Conservation (phyloP, 441 rosid species). For the Corymbia citriodora region DNA sequence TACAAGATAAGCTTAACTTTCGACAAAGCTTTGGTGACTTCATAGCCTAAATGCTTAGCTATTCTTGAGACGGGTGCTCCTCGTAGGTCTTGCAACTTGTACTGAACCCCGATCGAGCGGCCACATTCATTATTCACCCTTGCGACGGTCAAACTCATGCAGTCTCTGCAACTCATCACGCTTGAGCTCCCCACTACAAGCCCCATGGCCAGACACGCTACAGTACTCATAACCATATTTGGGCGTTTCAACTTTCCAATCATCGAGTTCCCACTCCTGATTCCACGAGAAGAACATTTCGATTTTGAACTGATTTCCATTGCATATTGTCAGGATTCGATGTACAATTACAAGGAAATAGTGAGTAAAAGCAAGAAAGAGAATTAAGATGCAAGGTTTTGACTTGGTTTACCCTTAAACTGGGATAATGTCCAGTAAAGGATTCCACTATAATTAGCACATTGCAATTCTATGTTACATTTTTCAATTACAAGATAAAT, state of each 20-base stretch:
- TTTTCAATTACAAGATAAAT: accelerated
- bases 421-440: accelerated
- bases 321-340: too few relatives aligned
- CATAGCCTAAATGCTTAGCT: not conserved
- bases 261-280: not conserved
- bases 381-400: accelerated
- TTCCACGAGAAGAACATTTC: too few relatives aligned
- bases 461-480: too few relatives aligned
- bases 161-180: not conserved
- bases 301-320: too few relatives aligned
- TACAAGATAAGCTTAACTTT: not conserved
- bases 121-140: not conserved
- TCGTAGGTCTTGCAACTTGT: not conserved
- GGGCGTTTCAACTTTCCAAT: not conserved
- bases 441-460: too few relatives aligned
- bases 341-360: too few relatives aligned
- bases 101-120: not conserved
- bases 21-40: not conserved
- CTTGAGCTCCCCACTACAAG: not conserved
- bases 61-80: not conserved
- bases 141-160: not conserved
- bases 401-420: too few relatives aligned
- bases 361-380: too few relatives aligned
- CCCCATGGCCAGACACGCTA: not conserved
- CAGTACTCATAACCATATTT: not conserved